Percentiles rank a stretch among this genome's conserved stretches.
phyloP scores from a whole-genome alignment of 2,329 filamentous ascomycete species.

The Pleomassaria siparia region DNA sequence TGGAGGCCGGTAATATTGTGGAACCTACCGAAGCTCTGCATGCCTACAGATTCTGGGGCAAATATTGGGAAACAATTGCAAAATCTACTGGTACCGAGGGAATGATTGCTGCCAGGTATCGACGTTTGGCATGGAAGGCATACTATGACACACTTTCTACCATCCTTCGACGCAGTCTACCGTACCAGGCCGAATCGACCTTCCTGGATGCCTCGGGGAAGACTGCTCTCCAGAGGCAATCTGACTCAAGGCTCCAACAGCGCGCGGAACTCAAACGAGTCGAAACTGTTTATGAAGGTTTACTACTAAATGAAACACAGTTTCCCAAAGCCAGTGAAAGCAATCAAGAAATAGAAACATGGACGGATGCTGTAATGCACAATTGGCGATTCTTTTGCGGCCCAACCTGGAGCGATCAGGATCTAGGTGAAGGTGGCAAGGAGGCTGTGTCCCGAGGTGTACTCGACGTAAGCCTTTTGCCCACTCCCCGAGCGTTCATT shows the following conservation, averaged over 20 bases:
- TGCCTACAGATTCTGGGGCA: constrained; percentile 64
- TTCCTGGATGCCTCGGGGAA: constrained; percentile 21
- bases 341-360: constrained; percentile 78
- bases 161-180: constrained; percentile 68
- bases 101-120: constrained; percentile 28
- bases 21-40: constrained; percentile 43
- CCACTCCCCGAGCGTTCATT: background rate
- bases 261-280: constrained; percentile 76
- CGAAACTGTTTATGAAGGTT: constrained; percentile 75
- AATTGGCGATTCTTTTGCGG: constrained; percentile 88
- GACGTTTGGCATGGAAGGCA: constrained; percentile 76
- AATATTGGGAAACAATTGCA: constrained; percentile 59
- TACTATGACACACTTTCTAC: constrained; percentile 80
- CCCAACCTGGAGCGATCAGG: constrained; percentile 74
- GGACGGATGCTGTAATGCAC: constrained; percentile 74
- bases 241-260: constrained; percentile 50
- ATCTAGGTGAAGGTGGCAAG: constrained; percentile 80
- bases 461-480: constrained; percentile 58
- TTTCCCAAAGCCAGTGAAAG: constrained; percentile 84
- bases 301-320: constrained; percentile 74
- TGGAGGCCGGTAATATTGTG: constrained; percentile 40
- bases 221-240: constrained; percentile 23
- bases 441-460: constrained; percentile 73
- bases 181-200: constrained; percentile 55
- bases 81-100: constrained; percentile 20